phyloP scores from a whole-genome alignment of 2,329 filamentous ascomycete genomes.

The Colletotrichum sp. region DNA sequence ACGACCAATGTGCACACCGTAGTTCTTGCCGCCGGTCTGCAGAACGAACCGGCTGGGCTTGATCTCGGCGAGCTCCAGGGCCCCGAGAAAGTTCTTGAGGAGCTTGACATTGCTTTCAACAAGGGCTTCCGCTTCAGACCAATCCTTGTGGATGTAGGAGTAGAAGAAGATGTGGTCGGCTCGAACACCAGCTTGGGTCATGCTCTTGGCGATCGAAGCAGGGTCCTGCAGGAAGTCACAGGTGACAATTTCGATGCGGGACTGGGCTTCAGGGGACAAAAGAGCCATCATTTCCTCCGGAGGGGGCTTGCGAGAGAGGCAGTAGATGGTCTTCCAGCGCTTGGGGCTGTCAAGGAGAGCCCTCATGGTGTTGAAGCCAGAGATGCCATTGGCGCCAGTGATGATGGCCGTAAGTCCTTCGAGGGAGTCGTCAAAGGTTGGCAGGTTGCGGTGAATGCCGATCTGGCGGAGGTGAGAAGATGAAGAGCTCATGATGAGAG shows the following conservation, averaged over 20 bases:
- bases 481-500: background rate
- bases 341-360: background rate
- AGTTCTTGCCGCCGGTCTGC: conserved; percentile 17
- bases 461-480: background rate
- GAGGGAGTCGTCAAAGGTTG: background rate
- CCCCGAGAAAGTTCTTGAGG: conserved; percentile 1
- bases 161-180: conserved; percentile 10
- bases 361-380: background rate
- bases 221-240: background rate
- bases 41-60: background rate
- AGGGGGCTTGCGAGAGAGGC: background rate
- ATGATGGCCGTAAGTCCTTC: background rate
- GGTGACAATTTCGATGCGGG: background rate
- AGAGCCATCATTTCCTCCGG: background rate
- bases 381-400: conserved; percentile 8
- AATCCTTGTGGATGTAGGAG: conserved; percentile 9
- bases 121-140: background rate
- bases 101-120: background rate
- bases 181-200: background rate
- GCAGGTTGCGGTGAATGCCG: background rate
- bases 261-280: background rate
- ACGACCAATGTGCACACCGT: conserved; percentile 2
- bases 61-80: background rate
- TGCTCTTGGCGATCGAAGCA: background rate
- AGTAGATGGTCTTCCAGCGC: conserved; percentile 1